Evolutionary conservation across 441 rosid genomes (phyloP).

Genomic region (Viola pubescens): DNA sequence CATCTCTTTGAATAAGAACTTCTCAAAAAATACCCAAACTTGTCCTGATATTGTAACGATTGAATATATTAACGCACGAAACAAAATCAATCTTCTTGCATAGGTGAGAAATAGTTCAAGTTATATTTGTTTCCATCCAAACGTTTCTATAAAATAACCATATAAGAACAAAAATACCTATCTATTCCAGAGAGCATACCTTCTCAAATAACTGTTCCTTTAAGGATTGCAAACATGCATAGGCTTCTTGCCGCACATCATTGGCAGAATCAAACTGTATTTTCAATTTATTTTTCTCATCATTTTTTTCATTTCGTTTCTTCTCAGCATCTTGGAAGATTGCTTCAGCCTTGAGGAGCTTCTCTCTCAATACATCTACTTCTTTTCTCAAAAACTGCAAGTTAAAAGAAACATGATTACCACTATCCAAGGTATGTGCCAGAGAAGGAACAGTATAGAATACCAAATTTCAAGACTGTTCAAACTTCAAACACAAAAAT

Average conservation of each 20-base stretch:
- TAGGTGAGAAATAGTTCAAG: too few relatives aligned
- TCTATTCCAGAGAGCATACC: conserved; percentile 27
- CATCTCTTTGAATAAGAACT: too few relatives aligned
- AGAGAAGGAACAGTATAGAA: neutral
- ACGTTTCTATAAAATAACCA: neutral
- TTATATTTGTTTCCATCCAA: too few relatives aligned
- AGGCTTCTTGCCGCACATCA: conserved; percentile 59
- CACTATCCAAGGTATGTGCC: too few relatives aligned
- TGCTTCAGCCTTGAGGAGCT: conserved; percentile 47
- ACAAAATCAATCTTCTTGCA: too few relatives aligned
- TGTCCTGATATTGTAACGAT: too few relatives aligned
- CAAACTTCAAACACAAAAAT: neutral
- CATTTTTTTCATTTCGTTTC: conserved; percentile 38
- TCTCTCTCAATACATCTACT: conserved; percentile 48
- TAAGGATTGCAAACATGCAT: conserved; percentile 43
- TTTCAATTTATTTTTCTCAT: conserved; percentile 37
- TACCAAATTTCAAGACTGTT: neutral
- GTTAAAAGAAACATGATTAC: neutral
- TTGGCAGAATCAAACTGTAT: conserved; percentile 51
- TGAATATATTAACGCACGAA: too few relatives aligned
- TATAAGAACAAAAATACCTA: neutral
- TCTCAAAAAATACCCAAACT: too few relatives aligned
- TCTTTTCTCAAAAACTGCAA: conserved; percentile 65
- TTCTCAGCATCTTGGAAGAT: conserved; percentile 47
- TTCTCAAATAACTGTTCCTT: conserved; percentile 52